A percentile compares a stretch with the other conserved stretches of the same genome.
These are phyloP conservation scores for Pythium grandisporangium DNA, from an alignment of 352 stramenopile genomes.

Conservation along the genomic window DNA sequence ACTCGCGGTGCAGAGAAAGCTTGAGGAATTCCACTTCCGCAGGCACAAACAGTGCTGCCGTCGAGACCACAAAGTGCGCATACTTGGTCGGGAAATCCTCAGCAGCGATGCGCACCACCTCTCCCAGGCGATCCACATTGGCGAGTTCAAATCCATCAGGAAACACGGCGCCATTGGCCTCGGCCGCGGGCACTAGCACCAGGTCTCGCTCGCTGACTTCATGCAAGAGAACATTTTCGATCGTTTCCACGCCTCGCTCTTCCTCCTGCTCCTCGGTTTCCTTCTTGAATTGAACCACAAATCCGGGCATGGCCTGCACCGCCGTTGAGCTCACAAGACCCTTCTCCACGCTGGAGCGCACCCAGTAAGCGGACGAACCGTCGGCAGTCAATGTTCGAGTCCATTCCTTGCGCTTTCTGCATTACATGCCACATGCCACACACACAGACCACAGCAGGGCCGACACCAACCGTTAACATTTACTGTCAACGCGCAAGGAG, in stretches of 20 bases:
- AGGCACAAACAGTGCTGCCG: slow-evolving; percentile 42
- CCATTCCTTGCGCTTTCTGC: slow-evolving; percentile 42
- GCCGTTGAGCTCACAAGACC: too few relatives aligned
- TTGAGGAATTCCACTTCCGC: slow-evolving; percentile 63
- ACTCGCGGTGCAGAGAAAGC: slow-evolving; percentile 49
- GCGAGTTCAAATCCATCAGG: slow-evolving; percentile 11
- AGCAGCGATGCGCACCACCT: slow-evolving; percentile 22
- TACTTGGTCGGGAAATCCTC: slow-evolving; percentile 67
- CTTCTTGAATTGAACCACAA: slow-evolving; percentile 25
- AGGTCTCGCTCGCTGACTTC: slow-evolving; percentile 2
- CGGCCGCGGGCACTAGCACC: slow-evolving; percentile 1
- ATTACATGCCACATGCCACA: too few relatives aligned
- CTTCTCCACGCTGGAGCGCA: too few relatives aligned
- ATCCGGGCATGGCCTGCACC: too few relatives aligned
- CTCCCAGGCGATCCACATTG: slow-evolving; percentile 28
- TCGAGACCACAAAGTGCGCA: slow-evolving; percentile 63
- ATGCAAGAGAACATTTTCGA: slow-evolving; percentile 1
- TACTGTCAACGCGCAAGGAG: neutral
- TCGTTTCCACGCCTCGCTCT: slow-evolving; percentile 15
- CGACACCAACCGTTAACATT: too few relatives aligned
- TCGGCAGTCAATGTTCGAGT: too few relatives aligned
- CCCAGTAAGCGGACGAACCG: too few relatives aligned
- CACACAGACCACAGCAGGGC: too few relatives aligned
- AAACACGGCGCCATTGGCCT: slow-evolving; percentile 6
- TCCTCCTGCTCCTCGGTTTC: slow-evolving; percentile 15